Conservation (phyloP, 1,139 yeast genomes). For the Magnusiomyces ingens region DNA sequence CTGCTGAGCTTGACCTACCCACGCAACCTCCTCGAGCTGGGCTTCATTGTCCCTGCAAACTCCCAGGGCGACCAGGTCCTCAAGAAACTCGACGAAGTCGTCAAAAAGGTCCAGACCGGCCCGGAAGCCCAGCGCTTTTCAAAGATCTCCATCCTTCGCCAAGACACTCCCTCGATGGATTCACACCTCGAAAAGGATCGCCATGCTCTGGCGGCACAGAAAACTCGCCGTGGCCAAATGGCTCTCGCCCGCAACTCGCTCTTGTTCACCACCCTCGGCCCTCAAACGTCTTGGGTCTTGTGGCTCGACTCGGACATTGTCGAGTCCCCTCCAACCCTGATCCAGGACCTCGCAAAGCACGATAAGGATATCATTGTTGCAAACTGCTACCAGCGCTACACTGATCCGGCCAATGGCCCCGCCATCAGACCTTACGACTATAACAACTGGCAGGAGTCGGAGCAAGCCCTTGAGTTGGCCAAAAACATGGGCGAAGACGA, state of each 20-base stretch:
- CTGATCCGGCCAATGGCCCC: conserved; percentile 46
- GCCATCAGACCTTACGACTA: conserved; percentile 86
- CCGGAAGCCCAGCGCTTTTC: conserved; percentile 56
- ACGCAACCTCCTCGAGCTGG: conserved; percentile 74
- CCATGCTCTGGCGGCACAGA: conserved; percentile 65
- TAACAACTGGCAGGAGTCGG: conserved; percentile 95
- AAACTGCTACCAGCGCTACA: conserved; percentile 81
- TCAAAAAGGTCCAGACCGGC: conserved; percentile 59
- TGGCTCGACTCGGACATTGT: conserved; percentile 95
- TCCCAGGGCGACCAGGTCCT: conserved; percentile 75
- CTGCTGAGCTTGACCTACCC: conserved; percentile 70
- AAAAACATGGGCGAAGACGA: conserved; percentile 71
- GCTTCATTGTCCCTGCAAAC: conserved; percentile 82
- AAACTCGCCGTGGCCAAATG: conserved; percentile 83
- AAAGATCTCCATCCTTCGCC: conserved; percentile 80
- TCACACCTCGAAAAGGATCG: conserved; percentile 63
- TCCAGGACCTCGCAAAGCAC: conserved; percentile 84
- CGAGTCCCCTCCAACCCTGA: conserved; percentile 73
- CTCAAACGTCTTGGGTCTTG: conserved; percentile 86
- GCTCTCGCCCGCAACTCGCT: conserved; percentile 90
- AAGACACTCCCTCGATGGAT: conserved; percentile 72
- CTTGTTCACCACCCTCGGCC: conserved; percentile 81
- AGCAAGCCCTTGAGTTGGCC: conserved; percentile 74
- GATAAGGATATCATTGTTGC: conserved; percentile 85
- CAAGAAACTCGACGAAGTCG: conserved; percentile 60